Evolutionary conservation across 169 alveolate genomes (phyloP), one percentile per base, ranked within the genome.

Genomic region (Nephromyces sp.): DNA sequence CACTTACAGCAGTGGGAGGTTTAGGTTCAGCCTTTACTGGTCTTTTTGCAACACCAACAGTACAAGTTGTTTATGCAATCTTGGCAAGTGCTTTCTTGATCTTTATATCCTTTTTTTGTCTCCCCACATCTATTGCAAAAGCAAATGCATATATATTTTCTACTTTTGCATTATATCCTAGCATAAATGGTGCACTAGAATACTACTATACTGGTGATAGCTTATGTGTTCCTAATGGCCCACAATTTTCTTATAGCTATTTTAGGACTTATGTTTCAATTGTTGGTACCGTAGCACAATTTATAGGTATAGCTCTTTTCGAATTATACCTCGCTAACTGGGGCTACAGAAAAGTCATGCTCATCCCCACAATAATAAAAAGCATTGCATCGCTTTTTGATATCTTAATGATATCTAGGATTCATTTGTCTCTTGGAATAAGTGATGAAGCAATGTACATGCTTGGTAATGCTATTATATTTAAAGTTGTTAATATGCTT

Each of bases 201-300:
- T 74, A 32, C 62, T 74, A 22, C 35, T 74, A 74, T 52, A 74
- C 62, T 1, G 75, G 72, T 1, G 32, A 53, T 8, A 66, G 71
- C 33, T 2, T n/a, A 35, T 74, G 81, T 21, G 34, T 74, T 0
- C 75, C 81, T 0, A 75, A 66, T 8, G 81, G 81, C 15, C 81
- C 81, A 0, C 67, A 65, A 65, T 74, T 74, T 32, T 70, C 67
- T 67, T 74, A 74, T 29, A 74, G 76, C 3, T 74, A 74, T 67
- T 74, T 57, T 57, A 30, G 52, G 32, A 74, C 81, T 0, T 66
- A 24, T 61, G 69, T 66, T 6, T 27, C 74, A 5, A n/a, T 74
- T 6, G 73, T 43, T 0, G 74, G 74, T 27, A 31, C 74, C 6
- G 32, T 65, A n/a, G 80, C 67, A 31, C 29, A 51, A 69, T 64